Evolutionary conservation across 129 eudicot genomes (phyloP), one percentile per base, ranked within the genome.

Genomic region (Logfia minima): DNA sequence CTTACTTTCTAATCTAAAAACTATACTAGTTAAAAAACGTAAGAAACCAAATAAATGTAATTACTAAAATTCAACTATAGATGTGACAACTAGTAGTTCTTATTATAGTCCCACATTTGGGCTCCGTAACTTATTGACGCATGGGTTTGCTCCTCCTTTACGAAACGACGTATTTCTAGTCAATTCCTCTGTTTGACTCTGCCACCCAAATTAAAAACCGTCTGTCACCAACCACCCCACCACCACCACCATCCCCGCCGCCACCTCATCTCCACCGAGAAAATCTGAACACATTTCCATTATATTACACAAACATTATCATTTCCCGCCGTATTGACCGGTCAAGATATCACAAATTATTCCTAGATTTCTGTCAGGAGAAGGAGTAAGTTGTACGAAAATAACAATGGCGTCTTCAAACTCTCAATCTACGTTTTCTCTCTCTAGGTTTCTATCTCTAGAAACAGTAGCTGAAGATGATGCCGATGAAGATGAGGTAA

Each of bases 381-480:
- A 24, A 68, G 35, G 56, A 78, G 45, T 18, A 32, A 35, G 16
- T 45, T 31, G 31, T 60, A 62, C 48, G 55, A 28, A 37, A 70
- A 68, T 16, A 19, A 52, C 1, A 21, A 77, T 81, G 85, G 85
- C 59, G 82, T 82, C 55, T 75, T 80, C 78, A 21, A 11, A 35
- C 56, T 82, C 85, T 76, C 77, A 26, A 9, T 65, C 90, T 28
- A 28, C 77, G 22, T 61, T 65, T 76, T 68, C 88, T 62, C 79
- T 72, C 79, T 43, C 85, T 29, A 74, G 61, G 39, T 76, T 86
- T 74, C 88, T 85, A 6, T 77, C 86, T 79, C 66, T 43, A 52
- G 87, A 83, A 79, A 77, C 13, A 58, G 28, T 18, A 6, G 66
- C 82, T 11, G 84, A 77, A 31, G 78, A 78, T 19, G 88, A 77